Evolutionary conservation across 2,329 filamentous ascomycete genomes (phyloP), one percentile per base, ranked within the genome.

Genomic region (Sporothrix inflata): DNA sequence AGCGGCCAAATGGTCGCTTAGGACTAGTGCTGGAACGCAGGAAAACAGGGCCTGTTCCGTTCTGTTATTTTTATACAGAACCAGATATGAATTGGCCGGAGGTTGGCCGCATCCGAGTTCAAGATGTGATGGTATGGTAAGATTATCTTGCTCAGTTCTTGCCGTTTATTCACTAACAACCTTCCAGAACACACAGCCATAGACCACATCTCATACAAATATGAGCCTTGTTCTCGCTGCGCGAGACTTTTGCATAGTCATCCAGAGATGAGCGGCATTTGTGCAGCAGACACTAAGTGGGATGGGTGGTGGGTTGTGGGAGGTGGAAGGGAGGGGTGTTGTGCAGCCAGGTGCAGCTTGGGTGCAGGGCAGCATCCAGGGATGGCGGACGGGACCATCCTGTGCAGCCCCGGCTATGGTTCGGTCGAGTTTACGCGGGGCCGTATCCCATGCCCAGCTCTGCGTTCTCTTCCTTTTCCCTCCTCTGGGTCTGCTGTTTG

Each of bases 341-440:
- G 68, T 70, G 53, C 53, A 49, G 68, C 40, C 21, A 12, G 24
- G 21, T 65, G 61, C 61, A 65, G 24, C 61, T 65, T 27, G 57
- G 57, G 57, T 24, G 8, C 11, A 42, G 57, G 57, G 34, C 57
- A n/a, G 40, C 34, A 24, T 16, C 57, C 55, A 61, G 30, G 55
- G 55, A 30, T 61, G 34, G 57, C 19, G 34, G 34, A n/a, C 57
- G 38, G 57, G 4, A 38, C 60, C 5, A 9, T 9, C 38, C 12
- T 45, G 60, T 45, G 19, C 60, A 65, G 38, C 21, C 38, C 38
- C 53, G 67, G 47, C 24, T 49, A 21, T 34, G 63, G 16, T 51
- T 67, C 45, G 65, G 65, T 34, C 45, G 19, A 27, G 3, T 6
- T 49, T 16, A 67, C 63, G 40, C 63, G 24, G 65, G 4, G 40